Evolutionary conservation across 495 filamentous ascomycete species (phyloP), one percentile per base, ranked within the genome.

Genomic region (Trichoderma parareesei): DNA sequence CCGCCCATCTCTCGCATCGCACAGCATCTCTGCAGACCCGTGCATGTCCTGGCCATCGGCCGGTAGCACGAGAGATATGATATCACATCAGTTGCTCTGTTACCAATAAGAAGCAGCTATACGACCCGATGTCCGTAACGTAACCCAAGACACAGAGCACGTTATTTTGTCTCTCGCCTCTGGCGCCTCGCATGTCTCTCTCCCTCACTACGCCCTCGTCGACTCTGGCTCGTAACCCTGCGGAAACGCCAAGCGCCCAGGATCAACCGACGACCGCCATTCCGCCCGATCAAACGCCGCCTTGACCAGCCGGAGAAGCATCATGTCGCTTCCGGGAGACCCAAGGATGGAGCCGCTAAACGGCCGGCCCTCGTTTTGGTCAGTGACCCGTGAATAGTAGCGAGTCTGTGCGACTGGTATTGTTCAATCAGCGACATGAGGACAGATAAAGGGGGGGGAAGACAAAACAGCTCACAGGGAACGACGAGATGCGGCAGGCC

Each of bases 401-500:
- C 44, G 44, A 27, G 44, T 53, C 46, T 48, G 42, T 38, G 43
- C 62, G 62, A 64, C 62, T 64, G 42, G 11, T 37, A 33, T 49
- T 38, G 7, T 13, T 49, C 7, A 48, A 18, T 27, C 27, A 6
- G 46, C 35, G 11, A 33, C 42, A 63, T 63, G 3, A 8, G 14
- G 3, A 48, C 6, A 20, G 62, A 9, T 4, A 35, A 46, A 33
- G 1, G 27, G 14, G 62, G 8, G 20, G n/a, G n/a, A 49, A 4
- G 46, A 20, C 16, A 48, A 49, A 44, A 33, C 35, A 57, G 44
- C 62, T 49, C 33, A 64, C 62, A 64, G 9, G 62, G 62, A 10
- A 64, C 44, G 46, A 64, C 35, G 7, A 64, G 42, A 49, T 64
- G 62, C n/a, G 62, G 62, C 37, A 49, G 20, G 11, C 44, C 62